Base-by-base conservation (phyloP, 2,329 filamentous ascomycete species). In the Triangularia verruculosa region DNA sequence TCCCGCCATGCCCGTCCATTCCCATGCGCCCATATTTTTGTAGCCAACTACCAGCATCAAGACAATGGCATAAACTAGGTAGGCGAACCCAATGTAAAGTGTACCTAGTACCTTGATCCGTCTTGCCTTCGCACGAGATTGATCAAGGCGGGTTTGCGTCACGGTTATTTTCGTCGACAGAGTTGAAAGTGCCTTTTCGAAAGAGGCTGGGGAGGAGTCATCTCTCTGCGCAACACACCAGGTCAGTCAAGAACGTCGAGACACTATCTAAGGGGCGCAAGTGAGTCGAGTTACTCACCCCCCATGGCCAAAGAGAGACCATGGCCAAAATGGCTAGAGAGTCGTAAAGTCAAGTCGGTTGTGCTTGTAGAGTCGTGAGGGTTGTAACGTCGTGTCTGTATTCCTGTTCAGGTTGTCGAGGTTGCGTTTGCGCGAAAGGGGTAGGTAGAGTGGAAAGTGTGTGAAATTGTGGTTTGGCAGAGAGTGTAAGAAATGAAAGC, bases 1-100 rank as follows among this genome's bases (percentile, higher is more conserved):
- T 17, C 90, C 92, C 12, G 88, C 83, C 32, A 98, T 79, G 55
- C 88, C 89, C 6, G 87, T 87, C 80, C 93, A 95, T 79, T 98
- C 94, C 66, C 84, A 80, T 0, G 87, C 73, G 3, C 89, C 88
- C 83, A 95, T 90, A 70, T 90, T 89, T 68, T 86, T 83, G 82
- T 89, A 92, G 59, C 95, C 95, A 3, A 97, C 87, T 7, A 97
- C 92, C 6, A 99, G 83, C 3, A 89, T 83, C 53, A 96, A 82
- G 60, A 98, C 89, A 27, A 97, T 87, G 9, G 88, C 84, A 71
- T 92, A 93, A 55, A 98, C 86, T 3, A 97, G 88, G 76, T 98
- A 99, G 58, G 89, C 91, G 71, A 99, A 94, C 62, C 88, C 88
- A 2, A 93, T 88, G 75, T 98, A 99, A 13, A 99, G 85, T 0